Conservation (phyloP, 2,329 filamentous ascomycete genomes). For the Pseudopithomyces maydicus region DNA sequence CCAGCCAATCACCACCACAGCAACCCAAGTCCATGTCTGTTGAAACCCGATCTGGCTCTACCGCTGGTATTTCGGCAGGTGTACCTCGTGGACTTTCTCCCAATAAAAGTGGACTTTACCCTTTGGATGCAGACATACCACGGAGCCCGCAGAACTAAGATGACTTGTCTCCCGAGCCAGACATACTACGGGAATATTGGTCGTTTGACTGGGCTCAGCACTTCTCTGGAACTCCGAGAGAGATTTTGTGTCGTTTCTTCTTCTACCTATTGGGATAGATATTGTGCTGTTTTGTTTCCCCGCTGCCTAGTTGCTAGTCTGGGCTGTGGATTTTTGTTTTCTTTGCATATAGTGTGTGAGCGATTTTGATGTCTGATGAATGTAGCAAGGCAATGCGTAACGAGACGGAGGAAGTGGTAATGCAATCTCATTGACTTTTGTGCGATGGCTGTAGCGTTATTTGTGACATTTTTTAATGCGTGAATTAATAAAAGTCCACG, state of each 20-base stretch:
- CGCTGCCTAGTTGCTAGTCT: background rate
- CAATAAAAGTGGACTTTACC: background rate
- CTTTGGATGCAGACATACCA: slow-evolving; percentile 3
- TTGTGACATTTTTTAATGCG: background rate
- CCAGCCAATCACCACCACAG: background rate
- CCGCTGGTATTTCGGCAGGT: background rate
- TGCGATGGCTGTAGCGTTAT: background rate
- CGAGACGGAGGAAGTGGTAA: slow-evolving; percentile 1
- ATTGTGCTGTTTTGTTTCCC: background rate
- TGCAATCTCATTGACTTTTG: slow-evolving; percentile 6
- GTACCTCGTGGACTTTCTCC: background rate
- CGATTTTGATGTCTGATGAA: background rate
- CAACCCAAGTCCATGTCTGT: background rate
- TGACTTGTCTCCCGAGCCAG: background rate
- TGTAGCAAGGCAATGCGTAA: background rate
- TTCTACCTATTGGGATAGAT: background rate
- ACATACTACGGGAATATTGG: background rate
- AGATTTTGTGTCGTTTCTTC: background rate
- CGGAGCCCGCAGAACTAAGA: background rate
- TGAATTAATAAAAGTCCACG: background rate
- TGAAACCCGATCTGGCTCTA: background rate
- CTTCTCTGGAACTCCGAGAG: background rate
- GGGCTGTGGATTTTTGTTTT: slow-evolving; percentile 2
- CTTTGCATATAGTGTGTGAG: slow-evolving; percentile 12
- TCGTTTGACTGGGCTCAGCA: background rate